Evolutionary conservation across 1,284 basidiomycete species (phyloP).

Genomic region (Phlebopus sp.): DNA sequence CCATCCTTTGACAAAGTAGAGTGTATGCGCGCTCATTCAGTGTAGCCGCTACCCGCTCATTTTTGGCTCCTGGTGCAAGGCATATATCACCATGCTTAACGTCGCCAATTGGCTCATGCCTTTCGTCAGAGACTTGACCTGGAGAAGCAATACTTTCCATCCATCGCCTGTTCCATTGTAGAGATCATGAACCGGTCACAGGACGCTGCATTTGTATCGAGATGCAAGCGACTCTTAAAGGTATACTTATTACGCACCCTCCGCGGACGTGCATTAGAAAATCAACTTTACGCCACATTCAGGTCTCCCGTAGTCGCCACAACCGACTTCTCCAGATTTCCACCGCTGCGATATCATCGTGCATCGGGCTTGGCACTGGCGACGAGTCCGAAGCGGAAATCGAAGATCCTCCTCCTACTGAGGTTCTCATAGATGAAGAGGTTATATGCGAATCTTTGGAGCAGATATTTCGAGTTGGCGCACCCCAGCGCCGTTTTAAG

Average conservation of each 20-base stretch:
- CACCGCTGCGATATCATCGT: constrained; percentile 17
- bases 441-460: constrained; percentile 47
- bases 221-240: constrained; percentile 45
- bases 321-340: constrained; percentile 20
- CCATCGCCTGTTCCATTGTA: constrained; percentile 49
- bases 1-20: constrained; percentile 8
- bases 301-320: constrained; percentile 25
- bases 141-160: constrained; percentile 48
- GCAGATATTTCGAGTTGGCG: constrained; percentile 41
- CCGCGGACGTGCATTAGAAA: constrained; percentile 12
- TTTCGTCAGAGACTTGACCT: constrained; percentile 52
- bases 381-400: constrained; percentile 13
- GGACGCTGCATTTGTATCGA: constrained; percentile 43
- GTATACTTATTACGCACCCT: constrained; percentile 33
- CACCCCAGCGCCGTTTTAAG: constrained; percentile 50
- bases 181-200: constrained; percentile 53
- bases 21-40: constrained; percentile 16
- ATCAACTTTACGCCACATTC: no score
- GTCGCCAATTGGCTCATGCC: background rate
- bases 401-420: constrained; percentile 10
- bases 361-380: constrained; percentile 1
- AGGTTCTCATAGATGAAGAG: constrained; percentile 34
- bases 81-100: constrained; percentile 28
- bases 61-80: constrained; percentile 65
- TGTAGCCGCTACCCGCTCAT: constrained; percentile 69